These are phyloP conservation scores for Arxiozyma slooffiae DNA, from an alignment of 1,139 yeast genomes.

Conservation along the genomic window DNA sequence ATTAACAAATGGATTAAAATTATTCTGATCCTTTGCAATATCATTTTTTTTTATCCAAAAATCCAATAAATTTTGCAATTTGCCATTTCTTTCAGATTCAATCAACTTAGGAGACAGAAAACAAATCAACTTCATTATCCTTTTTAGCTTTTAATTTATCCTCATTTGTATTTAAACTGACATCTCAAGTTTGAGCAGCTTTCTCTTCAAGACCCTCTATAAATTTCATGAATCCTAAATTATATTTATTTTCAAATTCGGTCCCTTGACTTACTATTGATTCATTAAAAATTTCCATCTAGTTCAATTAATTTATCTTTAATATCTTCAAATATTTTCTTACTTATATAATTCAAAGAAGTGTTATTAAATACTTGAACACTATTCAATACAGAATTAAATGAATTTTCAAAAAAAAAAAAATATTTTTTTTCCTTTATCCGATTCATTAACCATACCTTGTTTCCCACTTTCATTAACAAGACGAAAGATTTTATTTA, in stretches of 20 bases:
- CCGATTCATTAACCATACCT: constrained; percentile 28
- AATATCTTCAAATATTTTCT: constrained; percentile 10
- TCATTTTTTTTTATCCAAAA: constrained; percentile 9
- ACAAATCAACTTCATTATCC: constrained; percentile 63
- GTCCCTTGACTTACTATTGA: constrained; percentile 12
- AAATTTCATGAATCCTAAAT: constrained; percentile 50
- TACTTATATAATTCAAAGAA: background rate
- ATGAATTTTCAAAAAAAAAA: background rate
- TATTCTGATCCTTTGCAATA: background rate
- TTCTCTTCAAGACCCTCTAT: constrained; percentile 54
- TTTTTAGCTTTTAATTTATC: constrained; percentile 65
- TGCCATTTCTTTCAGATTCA: constrained; percentile 73
- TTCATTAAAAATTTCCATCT: constrained; percentile 15
- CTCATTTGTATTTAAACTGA: constrained; percentile 63
- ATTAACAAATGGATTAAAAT: background rate
- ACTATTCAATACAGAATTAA: constrained; percentile 22
- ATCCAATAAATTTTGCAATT: constrained; percentile 58
- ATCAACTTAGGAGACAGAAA: constrained; percentile 66
- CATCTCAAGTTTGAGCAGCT: constrained; percentile 48
- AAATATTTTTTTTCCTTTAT: no score
- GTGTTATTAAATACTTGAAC: background rate
- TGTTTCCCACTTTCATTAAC: constrained; percentile 6
- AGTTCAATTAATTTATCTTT: constrained; percentile 22
- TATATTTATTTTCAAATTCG: constrained; percentile 36
- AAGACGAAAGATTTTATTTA: constrained; percentile 4